Conservation (phyloP, 108 stramenopile genomes). For the Conticribra guillardii region DNA sequence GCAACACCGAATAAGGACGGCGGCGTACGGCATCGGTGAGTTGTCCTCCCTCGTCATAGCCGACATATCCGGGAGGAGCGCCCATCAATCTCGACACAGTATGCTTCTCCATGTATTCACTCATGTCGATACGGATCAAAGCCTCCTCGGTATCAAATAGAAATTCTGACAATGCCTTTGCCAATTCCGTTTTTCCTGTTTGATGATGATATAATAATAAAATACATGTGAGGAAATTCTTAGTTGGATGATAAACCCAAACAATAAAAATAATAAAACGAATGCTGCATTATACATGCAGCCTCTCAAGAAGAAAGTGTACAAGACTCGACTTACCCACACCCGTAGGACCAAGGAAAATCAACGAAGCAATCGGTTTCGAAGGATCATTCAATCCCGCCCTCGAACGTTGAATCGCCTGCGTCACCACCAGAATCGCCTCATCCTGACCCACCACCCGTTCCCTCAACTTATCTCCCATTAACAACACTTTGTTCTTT, state of each 20-base stretch:
- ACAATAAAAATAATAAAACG: neutral
- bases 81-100: slow-evolving; percentile 93
- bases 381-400: slow-evolving; percentile 90
- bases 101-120: slow-evolving; percentile 96
- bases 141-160: slow-evolving; percentile 92
- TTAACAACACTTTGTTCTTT: slow-evolving; percentile 88
- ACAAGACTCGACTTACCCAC: slow-evolving; percentile 28
- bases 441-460: slow-evolving; percentile 96
- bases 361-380: slow-evolving; percentile 89
- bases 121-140: slow-evolving; percentile 97
- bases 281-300: neutral
- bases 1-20: slow-evolving; percentile 94
- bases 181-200: slow-evolving; percentile 93
- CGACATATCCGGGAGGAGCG: slow-evolving; percentile 97
- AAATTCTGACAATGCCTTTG: slow-evolving; percentile 91
- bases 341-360: slow-evolving; percentile 96
- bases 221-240: neutral
- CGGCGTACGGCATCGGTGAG: slow-evolving; percentile 98
- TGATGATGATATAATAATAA: slow-evolving; percentile 1
- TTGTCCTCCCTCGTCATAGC: slow-evolving; percentile 98
- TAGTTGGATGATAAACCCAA: no score
- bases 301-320: no score
- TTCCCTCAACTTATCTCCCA: slow-evolving; percentile 79
- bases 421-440: slow-evolving; percentile 90
- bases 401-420: slow-evolving; percentile 90